Base-by-base conservation (phyloP, 129 eudicot species). In the Ambrosia artemisiifolia region DNA sequence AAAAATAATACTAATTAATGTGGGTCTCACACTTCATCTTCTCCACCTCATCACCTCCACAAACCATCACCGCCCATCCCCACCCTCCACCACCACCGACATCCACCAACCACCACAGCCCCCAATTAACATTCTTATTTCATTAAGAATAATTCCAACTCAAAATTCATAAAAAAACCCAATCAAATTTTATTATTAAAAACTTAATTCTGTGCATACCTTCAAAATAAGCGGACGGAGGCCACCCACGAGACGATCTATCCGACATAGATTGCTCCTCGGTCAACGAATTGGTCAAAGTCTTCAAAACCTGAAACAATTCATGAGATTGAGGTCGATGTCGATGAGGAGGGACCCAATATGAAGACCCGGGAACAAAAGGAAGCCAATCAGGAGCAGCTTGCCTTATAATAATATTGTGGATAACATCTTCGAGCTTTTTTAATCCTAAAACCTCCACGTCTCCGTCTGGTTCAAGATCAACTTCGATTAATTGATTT, bases 321-420 rank as follows among this genome's bases (percentile, higher is more conserved):
- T 72, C 82, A 1, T 43, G 48, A 19, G 73, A 70, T 74, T 57
- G 67, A 4, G 78, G 50, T 35, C 74, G 75, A 55, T 57, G 65
- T 19, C 71, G 76, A 11, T 51, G 84, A 51, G 83, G 87, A 11
- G 90, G 90, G 54, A 85, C 90, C 87, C 87, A 85, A 56, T 85
- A 85, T 3, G 90, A 85, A 3, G 81, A 80, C 1, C 90, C 90
- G 0, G 90, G 90, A 9, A 76, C 71, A 53, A 85, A 82, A 12
- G 90, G 90, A 18, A 85, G 82, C 90, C 90, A 85, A 76, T 79
- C 87, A 2, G 90, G 90, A 11, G 87, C 82, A 13, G 84, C 82
- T 72, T 85, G 68, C 49, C 70, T 77, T 0, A 80, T 85, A 42
- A 85, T 73, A 17, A 85, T 76, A 64, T 66, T 72, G 63, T 82